Percentiles rank a stretch among this genome's conserved stretches.
These are phyloP conservation scores for Viola odorata DNA, from an alignment of 345 rosid species.

Conservation along the genomic window DNA sequence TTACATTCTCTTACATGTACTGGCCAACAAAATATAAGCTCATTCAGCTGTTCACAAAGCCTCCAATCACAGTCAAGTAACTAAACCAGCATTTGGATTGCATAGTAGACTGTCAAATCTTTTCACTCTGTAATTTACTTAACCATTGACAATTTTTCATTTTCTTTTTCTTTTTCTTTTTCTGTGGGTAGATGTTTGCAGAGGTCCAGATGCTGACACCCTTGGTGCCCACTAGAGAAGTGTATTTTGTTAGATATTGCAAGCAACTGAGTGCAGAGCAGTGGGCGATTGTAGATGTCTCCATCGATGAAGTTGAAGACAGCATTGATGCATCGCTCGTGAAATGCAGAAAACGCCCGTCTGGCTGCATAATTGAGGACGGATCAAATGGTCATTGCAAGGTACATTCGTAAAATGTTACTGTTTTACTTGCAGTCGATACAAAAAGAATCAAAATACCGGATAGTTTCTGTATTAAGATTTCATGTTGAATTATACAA, in stretches of 20 bases:
- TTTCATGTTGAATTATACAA: too few species aligned
- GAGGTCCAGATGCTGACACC: conserved; percentile 96
- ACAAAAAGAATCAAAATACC: too few species aligned
- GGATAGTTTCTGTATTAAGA: too few species aligned
- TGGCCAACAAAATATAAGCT: too few species aligned
- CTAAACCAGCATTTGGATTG: too few species aligned
- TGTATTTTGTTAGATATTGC: conserved; percentile 76
- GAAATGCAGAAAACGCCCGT: conserved; percentile 88
- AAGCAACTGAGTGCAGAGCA: conserved; percentile 73
- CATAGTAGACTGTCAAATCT: too few species aligned
- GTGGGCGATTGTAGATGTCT: conserved; percentile 93
- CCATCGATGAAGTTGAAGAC: conserved; percentile 75
- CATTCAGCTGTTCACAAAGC: too few species aligned
- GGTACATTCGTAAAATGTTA: conserved; percentile 29
- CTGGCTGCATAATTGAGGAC: conserved; percentile 92
- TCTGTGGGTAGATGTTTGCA: conserved; percentile 74
- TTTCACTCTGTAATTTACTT: too few species aligned
- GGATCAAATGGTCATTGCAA: conserved; percentile 91
- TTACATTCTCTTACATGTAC: too few species aligned
- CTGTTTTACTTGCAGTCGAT: not conserved
- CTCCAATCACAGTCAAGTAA: too few species aligned
- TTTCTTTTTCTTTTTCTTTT: too few species aligned
- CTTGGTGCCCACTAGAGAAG: conserved; percentile 85
- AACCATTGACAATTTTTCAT: too few species aligned
- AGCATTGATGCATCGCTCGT: conserved; percentile 72